Conservation (phyloP, 805 yeast species). For the Metschnikowia lochheadii region DNA sequence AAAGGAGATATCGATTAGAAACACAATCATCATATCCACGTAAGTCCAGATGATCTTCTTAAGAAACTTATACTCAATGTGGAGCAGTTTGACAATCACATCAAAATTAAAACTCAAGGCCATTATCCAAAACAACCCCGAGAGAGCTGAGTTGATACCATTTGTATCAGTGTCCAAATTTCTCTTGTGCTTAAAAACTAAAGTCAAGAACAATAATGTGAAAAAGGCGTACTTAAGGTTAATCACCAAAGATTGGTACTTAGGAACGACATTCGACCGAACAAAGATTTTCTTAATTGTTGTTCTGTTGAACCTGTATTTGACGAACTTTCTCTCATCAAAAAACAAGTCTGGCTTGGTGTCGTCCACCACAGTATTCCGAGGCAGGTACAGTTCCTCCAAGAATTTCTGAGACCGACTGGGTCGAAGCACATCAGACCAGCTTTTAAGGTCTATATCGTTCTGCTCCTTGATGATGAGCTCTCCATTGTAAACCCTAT, state of each 20-base stretch:
- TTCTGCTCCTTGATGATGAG: conserved; percentile 35
- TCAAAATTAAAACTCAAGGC: conserved; percentile 47
- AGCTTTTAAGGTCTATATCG: conserved; percentile 14
- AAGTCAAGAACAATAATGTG: conserved; percentile 27
- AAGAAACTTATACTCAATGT: conserved; percentile 44
- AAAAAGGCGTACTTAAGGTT: conserved; percentile 32
- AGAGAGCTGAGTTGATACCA: conserved; percentile 17
- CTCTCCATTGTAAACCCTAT: conserved; percentile 51
- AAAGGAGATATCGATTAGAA: conserved; percentile 35
- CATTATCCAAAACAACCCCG: conserved; percentile 41
- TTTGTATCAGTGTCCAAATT: not conserved
- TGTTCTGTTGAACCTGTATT: conserved; percentile 30
- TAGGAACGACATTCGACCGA: conserved; percentile 36
- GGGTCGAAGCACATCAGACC: conserved; percentile 5
- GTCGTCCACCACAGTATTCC: not conserved
- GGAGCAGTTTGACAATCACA: conserved; percentile 38
- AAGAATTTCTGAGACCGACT: not conserved
- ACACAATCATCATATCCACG: conserved; percentile 41
- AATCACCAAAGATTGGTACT: conserved; percentile 38
- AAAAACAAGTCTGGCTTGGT: conserved; percentile 2
- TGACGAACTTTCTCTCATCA: conserved; percentile 20
- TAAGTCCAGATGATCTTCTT: conserved; percentile 52
- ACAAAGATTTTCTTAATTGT: conserved; percentile 28
- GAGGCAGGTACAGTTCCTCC: not conserved
- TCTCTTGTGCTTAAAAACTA: conserved; percentile 24